Percentiles rank a stretch among this genome's conserved stretches.
phyloP scores from a whole-genome alignment of 2,329 filamentous ascomycete genomes.

The Hortaea werneckii region DNA sequence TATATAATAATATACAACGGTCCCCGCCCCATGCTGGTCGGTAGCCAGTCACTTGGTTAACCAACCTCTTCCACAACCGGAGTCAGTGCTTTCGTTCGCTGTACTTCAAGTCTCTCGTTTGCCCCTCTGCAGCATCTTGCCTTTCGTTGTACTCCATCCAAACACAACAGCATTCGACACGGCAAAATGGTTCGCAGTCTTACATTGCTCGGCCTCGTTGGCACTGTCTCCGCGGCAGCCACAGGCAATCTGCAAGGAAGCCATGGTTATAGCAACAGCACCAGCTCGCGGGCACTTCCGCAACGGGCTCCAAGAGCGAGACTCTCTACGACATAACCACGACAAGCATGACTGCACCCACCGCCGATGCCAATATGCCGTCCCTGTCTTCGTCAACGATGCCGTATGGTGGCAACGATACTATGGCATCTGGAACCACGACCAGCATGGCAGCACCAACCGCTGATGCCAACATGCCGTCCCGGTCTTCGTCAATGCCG shows the following conservation, averaged over 20 bases:
- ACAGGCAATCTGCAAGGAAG: not conserved
- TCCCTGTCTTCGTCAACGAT: not conserved
- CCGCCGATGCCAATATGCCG: not conserved
- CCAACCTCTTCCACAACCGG: not conserved
- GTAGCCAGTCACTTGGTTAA: not conserved
- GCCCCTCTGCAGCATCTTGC: not conserved
- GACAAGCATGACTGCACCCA: not conserved
- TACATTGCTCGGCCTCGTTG: constrained; percentile 1
- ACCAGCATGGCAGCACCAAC: constrained; percentile 66
- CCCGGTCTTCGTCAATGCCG: not conserved
- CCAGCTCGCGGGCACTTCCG: not conserved
- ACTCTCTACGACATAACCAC: not conserved
- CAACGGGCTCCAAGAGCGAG: not conserved
- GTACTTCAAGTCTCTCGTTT: constrained; percentile 1
- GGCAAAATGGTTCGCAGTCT: constrained; percentile 1
- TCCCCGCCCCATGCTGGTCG: not conserved
- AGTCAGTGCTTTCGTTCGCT: constrained; percentile 4
- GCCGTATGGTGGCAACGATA: constrained; percentile 3
- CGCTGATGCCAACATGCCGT: no score
- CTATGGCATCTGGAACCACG: constrained; percentile 67
- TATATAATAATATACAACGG: not conserved
- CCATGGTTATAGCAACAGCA: not conserved
- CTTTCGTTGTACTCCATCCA: not conserved
- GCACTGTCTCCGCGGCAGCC: not conserved
- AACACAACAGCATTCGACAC: not conserved